Conservation (phyloP, 106 monocot genomes). For the Cymbidium sinense region DNA sequence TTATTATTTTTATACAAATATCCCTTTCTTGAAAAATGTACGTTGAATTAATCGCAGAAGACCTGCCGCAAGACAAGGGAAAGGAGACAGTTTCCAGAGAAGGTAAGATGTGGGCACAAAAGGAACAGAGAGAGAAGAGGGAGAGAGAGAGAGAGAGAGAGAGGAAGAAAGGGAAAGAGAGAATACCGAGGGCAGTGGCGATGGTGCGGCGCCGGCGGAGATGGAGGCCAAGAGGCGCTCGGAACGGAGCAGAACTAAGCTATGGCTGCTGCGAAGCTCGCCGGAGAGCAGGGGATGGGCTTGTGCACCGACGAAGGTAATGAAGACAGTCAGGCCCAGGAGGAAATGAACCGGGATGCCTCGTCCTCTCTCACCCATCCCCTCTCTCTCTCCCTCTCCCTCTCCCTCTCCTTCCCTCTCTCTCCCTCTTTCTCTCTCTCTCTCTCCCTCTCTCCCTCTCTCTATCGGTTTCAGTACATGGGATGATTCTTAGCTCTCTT, state of each 20-base stretch:
- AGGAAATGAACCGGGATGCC: background rate
- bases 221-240: slow-evolving; percentile 6
- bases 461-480: background rate
- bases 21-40: too few relatives aligned
- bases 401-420: background rate
- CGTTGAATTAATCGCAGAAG: too few relatives aligned
- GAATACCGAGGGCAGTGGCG: background rate
- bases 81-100: too few relatives aligned
- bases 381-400: too few relatives aligned
- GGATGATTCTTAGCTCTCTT: too few relatives aligned
- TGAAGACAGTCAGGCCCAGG: background rate
- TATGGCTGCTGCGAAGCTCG: background rate
- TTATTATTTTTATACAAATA: background rate
- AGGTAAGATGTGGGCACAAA: too few relatives aligned
- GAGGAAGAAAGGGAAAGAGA: background rate
- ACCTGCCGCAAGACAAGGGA: background rate
- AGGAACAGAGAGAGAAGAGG: background rate
- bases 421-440: background rate
- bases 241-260: background rate
- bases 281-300: background rate
- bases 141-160: background rate
- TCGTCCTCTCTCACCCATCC: background rate
- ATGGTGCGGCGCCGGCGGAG: background rate
- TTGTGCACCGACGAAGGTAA: background rate
- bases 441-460: background rate